A percentile compares a stretch with the other conserved stretches of the same genome.
These are phyloP conservation scores for Coemansia interrupta DNA, from an alignment of 192 early-diverging fungal genomes.

Conservation along the genomic window DNA sequence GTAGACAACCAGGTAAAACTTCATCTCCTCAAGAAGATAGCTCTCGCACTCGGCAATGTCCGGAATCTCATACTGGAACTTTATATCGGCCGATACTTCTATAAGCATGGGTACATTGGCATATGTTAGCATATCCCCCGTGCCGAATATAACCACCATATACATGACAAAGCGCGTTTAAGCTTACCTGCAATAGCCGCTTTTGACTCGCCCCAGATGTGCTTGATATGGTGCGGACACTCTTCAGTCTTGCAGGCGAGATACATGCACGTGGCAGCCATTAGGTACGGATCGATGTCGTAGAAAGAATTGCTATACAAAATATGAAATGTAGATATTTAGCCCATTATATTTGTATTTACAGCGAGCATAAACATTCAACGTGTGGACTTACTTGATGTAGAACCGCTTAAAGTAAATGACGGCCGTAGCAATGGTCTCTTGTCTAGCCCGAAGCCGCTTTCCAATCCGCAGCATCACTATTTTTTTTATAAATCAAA, in stretches of 20 bases:
- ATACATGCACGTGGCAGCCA: conserved; percentile 78
- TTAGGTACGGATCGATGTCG: conserved; percentile 74
- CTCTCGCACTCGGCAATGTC: conserved; percentile 92
- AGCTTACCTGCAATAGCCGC: conserved; percentile 36
- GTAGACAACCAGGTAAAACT: conserved; percentile 84
- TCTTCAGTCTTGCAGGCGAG: conserved; percentile 90
- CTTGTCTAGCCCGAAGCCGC: conserved; percentile 68
- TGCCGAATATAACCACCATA: background rate
- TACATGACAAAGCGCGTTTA: background rate
- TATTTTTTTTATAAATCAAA: conserved; percentile 20
- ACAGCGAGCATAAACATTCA: background rate
- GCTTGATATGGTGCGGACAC: conserved; percentile 62
- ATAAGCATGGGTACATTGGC: background rate
- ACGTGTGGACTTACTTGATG: conserved; percentile 61
- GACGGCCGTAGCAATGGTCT: conserved; percentile 76
- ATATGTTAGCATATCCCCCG: too few species aligned
- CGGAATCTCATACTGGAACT: conserved; percentile 61
- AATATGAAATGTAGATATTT: background rate
- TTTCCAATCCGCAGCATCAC: conserved; percentile 77
- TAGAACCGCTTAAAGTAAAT: conserved; percentile 91
- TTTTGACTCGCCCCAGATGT: conserved; percentile 46
- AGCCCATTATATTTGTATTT: background rate
- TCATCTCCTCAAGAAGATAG: conserved; percentile 84
- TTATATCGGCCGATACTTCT: conserved; percentile 36
- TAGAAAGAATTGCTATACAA: conserved; percentile 65